Percentiles rank a stretch among this genome's conserved stretches.
phyloP scores from a whole-genome alignment of 2,329 filamentous ascomycete genomes.

The Mycogone perniciosa region DNA sequence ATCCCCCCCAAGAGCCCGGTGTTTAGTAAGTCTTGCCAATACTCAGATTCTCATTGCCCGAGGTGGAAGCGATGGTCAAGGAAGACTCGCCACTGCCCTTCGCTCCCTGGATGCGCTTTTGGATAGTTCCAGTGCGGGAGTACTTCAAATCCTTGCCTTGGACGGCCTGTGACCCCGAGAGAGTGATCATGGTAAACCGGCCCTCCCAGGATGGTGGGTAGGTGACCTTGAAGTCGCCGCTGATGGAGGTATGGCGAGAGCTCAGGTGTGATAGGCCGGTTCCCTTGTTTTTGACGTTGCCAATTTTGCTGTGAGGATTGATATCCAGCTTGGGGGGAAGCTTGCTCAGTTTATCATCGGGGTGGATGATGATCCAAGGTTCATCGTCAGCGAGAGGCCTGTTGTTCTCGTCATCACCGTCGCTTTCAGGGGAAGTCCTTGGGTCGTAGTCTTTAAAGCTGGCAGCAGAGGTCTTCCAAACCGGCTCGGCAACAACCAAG shows the following conservation, averaged over 20 bases:
- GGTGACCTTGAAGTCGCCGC: conserved; percentile 35
- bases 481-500: conserved; percentile 37
- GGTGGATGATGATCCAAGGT: conserved; percentile 17
- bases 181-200: conserved; percentile 31
- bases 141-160: conserved; percentile 39
- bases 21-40: conserved; percentile 18
- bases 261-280: conserved; percentile 30
- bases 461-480: conserved; percentile 30
- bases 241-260: conserved; percentile 38
- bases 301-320: background rate
- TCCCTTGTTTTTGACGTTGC: background rate
- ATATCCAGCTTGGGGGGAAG: conserved; percentile 1
- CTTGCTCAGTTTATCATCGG: background rate
- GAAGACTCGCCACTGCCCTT: conserved; percentile 37
- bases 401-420: background rate
- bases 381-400: conserved; percentile 12
- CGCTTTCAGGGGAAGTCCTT: conserved; percentile 2
- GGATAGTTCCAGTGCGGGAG: conserved; percentile 27
- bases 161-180: conserved; percentile 35
- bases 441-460: background rate
- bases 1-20: background rate
- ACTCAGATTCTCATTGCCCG: conserved; percentile 23
- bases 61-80: conserved; percentile 26
- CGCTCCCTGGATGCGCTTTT: conserved; percentile 28
- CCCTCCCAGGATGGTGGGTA: conserved; percentile 49